Base-by-base conservation (phyloP, 169 alveolate genomes). In the Eimeria falciformis region DNA sequence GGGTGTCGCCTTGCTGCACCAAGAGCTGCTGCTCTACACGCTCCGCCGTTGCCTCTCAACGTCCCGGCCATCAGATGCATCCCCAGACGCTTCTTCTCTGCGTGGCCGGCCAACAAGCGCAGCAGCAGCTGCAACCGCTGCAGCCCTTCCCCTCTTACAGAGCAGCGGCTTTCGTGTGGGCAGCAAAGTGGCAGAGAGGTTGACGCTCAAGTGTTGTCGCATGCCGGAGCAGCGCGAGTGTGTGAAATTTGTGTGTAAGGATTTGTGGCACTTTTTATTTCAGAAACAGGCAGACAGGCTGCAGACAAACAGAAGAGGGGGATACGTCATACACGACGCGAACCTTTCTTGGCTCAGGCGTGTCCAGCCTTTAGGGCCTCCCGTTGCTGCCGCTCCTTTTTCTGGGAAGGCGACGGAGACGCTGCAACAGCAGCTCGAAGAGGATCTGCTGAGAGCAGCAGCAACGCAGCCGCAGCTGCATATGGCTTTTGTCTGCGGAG, bases 251-350 rank as follows among this genome's bases (percentile, higher is more conserved):
- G 79, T 94, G n/a, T 94, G 96, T 78, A 93, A 93, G 46, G 95
- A 94, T 17, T 50, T 94, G 29, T 94, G 96, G 96, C 89, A 82
- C 18, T 53, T 93, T 65, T 82, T 94, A 50, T 94, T 94, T 40
- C 91, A 86, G 50, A 94, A 94, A 46, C 96, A 94, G 45, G 96
- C 96, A n/a, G 96, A 94, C 79, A 77, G 96, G 29, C 77, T 94
- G 58, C 93, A 94, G 40, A 94, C 96, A 14, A 93, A 94, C 47
- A 81, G 93, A 56, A 81, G 94, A 37, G 96, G 96, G 23, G 95
- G 95, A 1, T 94, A 94, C 78, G 94, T 94, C 5, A 90, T 94
- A 11, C 90, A 90, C 27, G 96, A 94, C 84, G 83, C 86, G 78
- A 73, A 71, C 27, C 69, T 92, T 14, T 82, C 94, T 21, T 94